A percentile compares a stretch with the other conserved stretches of the same genome.
Evolutionary conservation across 306 rosid genomes (phyloP).

Genomic region (Aeschynomene evenia): DNA sequence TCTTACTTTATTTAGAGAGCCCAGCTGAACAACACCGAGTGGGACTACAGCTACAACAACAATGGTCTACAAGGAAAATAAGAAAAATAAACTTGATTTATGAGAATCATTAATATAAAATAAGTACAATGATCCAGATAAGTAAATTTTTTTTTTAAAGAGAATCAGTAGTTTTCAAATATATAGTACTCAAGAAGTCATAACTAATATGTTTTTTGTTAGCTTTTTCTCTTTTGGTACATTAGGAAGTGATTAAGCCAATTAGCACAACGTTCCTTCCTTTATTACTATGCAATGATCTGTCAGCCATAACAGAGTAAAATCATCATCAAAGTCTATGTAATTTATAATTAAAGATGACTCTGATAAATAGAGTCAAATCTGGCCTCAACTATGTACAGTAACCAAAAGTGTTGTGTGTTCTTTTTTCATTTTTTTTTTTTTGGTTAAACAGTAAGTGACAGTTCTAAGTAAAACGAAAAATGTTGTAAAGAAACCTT

Average conservation of each 20-base stretch:
- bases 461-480: too few relatives aligned
- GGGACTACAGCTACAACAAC: conserved; percentile 76
- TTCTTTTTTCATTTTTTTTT: too few relatives aligned
- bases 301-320: not conserved
- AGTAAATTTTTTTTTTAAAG: conserved; percentile 3
- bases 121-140: conserved; percentile 16
- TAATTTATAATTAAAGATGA: not conserved
- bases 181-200: not conserved
- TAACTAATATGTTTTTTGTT: not conserved
- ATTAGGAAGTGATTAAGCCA: not conserved
- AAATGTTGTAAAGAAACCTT: too few relatives aligned
- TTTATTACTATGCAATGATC: not conserved
- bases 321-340: not conserved
- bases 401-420: too few relatives aligned
- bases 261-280: not conserved
- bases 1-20: conserved; percentile 77
- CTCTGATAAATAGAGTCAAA: not conserved
- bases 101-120: too few relatives aligned
- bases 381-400: too few relatives aligned
- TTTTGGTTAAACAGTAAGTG: too few relatives aligned
- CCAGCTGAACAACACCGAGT: conserved; percentile 93
- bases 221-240: not conserved
- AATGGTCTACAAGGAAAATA: conserved; percentile 64
- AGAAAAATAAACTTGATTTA: too few relatives aligned
- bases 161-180: conserved; percentile 11